Conservation (phyloP, 345 rosid genomes). For the Gynandropsis gynandra region DNA sequence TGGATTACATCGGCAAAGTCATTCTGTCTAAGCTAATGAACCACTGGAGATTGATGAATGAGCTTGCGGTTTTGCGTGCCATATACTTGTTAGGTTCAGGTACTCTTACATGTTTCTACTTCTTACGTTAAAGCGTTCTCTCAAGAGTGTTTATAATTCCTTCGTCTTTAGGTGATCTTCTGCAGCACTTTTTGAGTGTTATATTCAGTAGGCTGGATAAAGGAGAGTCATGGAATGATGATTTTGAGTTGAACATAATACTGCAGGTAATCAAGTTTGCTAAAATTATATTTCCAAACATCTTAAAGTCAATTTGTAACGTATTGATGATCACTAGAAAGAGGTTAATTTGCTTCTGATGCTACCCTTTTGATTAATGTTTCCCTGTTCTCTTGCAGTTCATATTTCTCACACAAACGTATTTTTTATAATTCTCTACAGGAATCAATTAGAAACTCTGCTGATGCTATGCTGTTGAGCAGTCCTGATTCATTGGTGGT, state of each 20-base stretch:
- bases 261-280: constrained; percentile 57
- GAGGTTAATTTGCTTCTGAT: constrained; percentile 2
- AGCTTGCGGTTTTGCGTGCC: constrained; percentile 92
- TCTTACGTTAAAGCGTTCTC: constrained; percentile 12
- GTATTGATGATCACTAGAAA: background rate
- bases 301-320: constrained; percentile 6
- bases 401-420: background rate
- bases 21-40: constrained; percentile 79
- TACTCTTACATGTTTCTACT: constrained; percentile 24
- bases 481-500: constrained; percentile 83
- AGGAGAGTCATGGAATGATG: constrained; percentile 90
- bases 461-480: constrained; percentile 73
- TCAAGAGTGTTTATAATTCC: constrained; percentile 12
- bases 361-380: background rate
- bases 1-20: constrained; percentile 65
- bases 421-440: constrained; percentile 28
- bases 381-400: constrained; percentile 16
- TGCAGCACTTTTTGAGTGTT: constrained; percentile 85
- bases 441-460: constrained; percentile 94
- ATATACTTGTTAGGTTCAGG: constrained; percentile 98
- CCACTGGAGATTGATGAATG: constrained; percentile 94
- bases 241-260: constrained; percentile 79
- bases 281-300: constrained; percentile 3
- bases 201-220: constrained; percentile 71
- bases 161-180: constrained; percentile 67